Conservation (phyloP, 805 yeast genomes). For the Vanderwaltozyma verrucispora region DNA sequence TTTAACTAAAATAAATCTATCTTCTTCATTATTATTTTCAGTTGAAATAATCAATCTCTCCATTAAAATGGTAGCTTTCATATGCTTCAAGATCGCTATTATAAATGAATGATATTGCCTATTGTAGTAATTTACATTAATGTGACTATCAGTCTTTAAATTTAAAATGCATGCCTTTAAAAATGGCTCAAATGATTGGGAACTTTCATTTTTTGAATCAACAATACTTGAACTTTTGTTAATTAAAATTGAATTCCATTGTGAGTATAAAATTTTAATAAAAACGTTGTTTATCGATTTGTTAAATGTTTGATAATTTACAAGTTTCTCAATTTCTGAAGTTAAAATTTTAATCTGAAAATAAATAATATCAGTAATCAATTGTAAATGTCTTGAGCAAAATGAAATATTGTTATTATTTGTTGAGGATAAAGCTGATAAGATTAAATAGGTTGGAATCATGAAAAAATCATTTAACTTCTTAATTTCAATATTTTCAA, state of each 20-base stretch:
- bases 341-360: slow-evolving; percentile 1
- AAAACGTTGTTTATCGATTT: background rate
- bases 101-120: background rate
- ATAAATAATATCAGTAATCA: background rate
- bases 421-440: background rate
- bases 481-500: background rate
- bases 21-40: background rate
- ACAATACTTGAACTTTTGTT: background rate
- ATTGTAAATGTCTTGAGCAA: background rate
- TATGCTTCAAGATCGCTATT: background rate
- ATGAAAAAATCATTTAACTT: background rate
- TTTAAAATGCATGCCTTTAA: no score
- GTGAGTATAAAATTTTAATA: background rate
- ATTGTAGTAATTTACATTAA: background rate
- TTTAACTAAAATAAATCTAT: background rate
- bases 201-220: no score
- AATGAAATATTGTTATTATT: background rate
- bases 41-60: slow-evolving; percentile 1
- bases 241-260: background rate
- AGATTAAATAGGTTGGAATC: background rate
- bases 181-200: no score
- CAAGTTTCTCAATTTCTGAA: background rate
- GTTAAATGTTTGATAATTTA: background rate
- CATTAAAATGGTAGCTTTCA: slow-evolving; percentile 2
- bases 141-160: no score